Percentiles rank a stretch among this genome's conserved stretches.
Evolutionary conservation across 2,329 filamentous ascomycete species (phyloP).

Genomic region (Trichoderma sp.): DNA sequence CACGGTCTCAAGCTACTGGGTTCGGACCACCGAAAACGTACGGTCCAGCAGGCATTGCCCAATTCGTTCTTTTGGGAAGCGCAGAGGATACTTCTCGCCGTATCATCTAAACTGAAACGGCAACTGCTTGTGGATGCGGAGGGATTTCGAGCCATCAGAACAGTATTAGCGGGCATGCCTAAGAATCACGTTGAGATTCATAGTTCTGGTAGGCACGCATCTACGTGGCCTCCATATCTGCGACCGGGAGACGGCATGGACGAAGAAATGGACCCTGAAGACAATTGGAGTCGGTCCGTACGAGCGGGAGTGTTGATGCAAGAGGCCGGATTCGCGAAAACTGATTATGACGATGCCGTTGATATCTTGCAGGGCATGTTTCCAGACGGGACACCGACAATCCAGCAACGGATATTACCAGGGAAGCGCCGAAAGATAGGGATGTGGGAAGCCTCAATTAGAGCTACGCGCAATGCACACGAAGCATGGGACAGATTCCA

Average conservation of each 20-base stretch:
- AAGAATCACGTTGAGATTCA: slow-evolving; percentile 57
- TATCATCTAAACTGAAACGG: slow-evolving; percentile 53
- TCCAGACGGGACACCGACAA: slow-evolving; percentile 57
- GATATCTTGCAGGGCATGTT: slow-evolving; percentile 58
- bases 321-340: slow-evolving; percentile 58
- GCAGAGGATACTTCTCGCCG: slow-evolving; percentile 56
- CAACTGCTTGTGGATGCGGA: slow-evolving; percentile 55
- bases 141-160: slow-evolving; percentile 59
- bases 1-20: slow-evolving; percentile 36
- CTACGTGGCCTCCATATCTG: slow-evolving; percentile 65
- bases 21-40: slow-evolving; percentile 34
- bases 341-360: slow-evolving; percentile 53
- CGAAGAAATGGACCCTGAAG: slow-evolving; percentile 54
- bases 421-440: slow-evolving; percentile 31
- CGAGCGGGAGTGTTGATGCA: slow-evolving; percentile 58
- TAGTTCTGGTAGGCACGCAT: slow-evolving; percentile 52
- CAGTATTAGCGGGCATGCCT: slow-evolving; percentile 56
- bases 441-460: slow-evolving; percentile 60
- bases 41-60: slow-evolving; percentile 35
- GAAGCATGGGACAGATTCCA: slow-evolving; percentile 63
- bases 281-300: slow-evolving; percentile 58
- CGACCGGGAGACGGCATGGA: slow-evolving; percentile 62
- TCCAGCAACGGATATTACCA: slow-evolving; percentile 50
- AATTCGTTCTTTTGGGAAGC: slow-evolving; percentile 56
- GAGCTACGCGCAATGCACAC: slow-evolving; percentile 61